A percentile compares a stretch with the other conserved stretches of the same genome.
Conservation (phyloP, 441 rosid genomes). For the Macaranga tanarius region DNA sequence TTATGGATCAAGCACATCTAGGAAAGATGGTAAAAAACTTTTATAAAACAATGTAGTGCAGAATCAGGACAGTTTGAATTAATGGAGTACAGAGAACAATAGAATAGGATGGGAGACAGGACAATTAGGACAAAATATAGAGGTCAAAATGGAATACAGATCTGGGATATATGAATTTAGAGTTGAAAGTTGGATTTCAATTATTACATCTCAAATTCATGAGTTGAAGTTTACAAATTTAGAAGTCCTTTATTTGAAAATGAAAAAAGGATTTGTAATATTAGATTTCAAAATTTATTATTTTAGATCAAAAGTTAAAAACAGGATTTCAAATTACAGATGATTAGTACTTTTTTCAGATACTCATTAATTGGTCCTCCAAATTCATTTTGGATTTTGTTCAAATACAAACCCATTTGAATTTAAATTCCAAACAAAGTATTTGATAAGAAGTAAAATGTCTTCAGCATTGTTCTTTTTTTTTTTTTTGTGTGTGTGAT, state of each 20-base stretch:
- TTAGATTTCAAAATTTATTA: too few species aligned
- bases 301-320: not conserved
- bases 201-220: not conserved
- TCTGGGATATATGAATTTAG: not conserved
- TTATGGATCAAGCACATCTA: not conserved
- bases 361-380: not conserved
- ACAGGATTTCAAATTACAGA: too few species aligned
- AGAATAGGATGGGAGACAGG: not conserved
- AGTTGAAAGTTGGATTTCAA: not conserved
- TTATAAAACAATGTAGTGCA: not conserved
- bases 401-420: not conserved
- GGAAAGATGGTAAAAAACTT: not conserved
- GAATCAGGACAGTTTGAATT: not conserved
- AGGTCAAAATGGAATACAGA: too few species aligned
- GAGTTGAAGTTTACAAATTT: too few species aligned
- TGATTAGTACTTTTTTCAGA: too few species aligned
- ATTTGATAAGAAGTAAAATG: not conserved
- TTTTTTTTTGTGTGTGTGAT: not conserved
- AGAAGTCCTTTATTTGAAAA: too few species aligned
- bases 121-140: not conserved
- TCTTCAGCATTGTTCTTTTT: not conserved
- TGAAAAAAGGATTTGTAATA: not conserved
- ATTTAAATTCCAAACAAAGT: not conserved
- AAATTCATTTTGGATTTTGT: not conserved
- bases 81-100: not conserved